Evolutionary conservation across 176 grass and related monocot genomes (phyloP), one percentile per base, ranked within the genome.

Genomic region (Aechmea fasciata): DNA sequence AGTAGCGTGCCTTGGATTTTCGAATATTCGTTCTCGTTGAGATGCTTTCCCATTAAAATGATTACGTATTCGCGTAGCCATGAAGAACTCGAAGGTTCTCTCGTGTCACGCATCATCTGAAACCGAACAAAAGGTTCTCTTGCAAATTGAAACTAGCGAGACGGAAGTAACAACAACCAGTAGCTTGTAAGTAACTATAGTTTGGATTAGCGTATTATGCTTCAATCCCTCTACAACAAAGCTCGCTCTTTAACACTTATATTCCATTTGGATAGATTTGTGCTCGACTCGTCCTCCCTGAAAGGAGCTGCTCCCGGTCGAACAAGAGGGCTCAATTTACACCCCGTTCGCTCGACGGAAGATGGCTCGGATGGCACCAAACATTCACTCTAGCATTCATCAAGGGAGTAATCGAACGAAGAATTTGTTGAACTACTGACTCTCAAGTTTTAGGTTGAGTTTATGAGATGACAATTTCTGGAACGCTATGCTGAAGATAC

Each of bases 291-390:
- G 52, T 99, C 84, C 0, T 85, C 63, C 69, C 79, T 90, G 26
- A 79, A 74, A 26, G 89, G 94, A 57, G 87, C 89, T 33, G 84
- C 89, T 18, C 87, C 89, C 9, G 94, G 94, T 13, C 75, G 94
- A 73, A 90, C 89, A 70, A 87, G 94, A 72, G 94, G 89, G 47
- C 73, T 90, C 24, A 66, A 80, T 69, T 61, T 70, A 80, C 15
- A 23, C 14, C 15, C 72, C 9, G 10, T 61, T 66, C 67, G 65
- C 72, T 69, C 79, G 47, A 61, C 47, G 72, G 84, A 67, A 69
- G 76, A 49, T 1, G 17, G 18, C 13, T 78, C 78, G 14, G 53
- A 74, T 23, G 61, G 24, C 63, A 52, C 49, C 69, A 80, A 73
- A 83, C 82, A 23, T 76, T 64, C 10, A 18, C 72, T 12, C 50